Evolutionary conservation across 2,329 filamentous ascomycete species (phyloP).

Genomic region (Zarea fungicola): DNA sequence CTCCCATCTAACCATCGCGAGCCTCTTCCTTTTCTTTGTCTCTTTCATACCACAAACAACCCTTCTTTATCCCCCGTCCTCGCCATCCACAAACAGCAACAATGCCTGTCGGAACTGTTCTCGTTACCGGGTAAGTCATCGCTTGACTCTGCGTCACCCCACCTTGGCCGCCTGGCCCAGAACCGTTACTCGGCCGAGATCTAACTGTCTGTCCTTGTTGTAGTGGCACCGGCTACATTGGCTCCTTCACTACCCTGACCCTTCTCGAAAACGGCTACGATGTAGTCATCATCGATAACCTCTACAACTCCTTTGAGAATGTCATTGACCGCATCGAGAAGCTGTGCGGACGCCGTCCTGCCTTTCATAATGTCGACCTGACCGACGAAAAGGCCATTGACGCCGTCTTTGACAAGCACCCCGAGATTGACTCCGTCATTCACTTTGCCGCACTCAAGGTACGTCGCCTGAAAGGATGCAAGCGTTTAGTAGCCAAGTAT

Average conservation of each 20-base stretch:
- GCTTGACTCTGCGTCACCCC: slow-evolving; percentile 13
- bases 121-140: slow-evolving; percentile 77
- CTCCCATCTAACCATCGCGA: no score
- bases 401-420: slow-evolving; percentile 81
- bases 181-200: no score
- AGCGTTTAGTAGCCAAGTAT: slow-evolving; percentile 12
- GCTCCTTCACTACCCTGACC: slow-evolving; percentile 89
- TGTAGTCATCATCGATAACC: slow-evolving; percentile 91
- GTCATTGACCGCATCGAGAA: slow-evolving; percentile 93
- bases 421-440: slow-evolving; percentile 94
- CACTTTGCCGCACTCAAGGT: slow-evolving; percentile 98
- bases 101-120: slow-evolving; percentile 82
- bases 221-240: slow-evolving; percentile 98
- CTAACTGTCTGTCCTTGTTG: slow-evolving; percentile 16
- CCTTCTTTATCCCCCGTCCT: slow-evolving; percentile 21
- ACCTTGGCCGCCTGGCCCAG: no score
- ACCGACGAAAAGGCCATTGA: slow-evolving; percentile 80
- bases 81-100: slow-evolving; percentile 1
- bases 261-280: slow-evolving; percentile 93
- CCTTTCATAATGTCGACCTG: slow-evolving; percentile 81
- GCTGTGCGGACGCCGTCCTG: slow-evolving; percentile 80
- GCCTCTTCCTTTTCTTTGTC: slow-evolving; percentile 14
- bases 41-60: slow-evolving; percentile 15
- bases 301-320: slow-evolving; percentile 94
- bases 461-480: slow-evolving; percentile 20